Evolutionary conservation across 1,284 basidiomycete species (phyloP).

Genomic region (Bjerkandera adusta): DNA sequence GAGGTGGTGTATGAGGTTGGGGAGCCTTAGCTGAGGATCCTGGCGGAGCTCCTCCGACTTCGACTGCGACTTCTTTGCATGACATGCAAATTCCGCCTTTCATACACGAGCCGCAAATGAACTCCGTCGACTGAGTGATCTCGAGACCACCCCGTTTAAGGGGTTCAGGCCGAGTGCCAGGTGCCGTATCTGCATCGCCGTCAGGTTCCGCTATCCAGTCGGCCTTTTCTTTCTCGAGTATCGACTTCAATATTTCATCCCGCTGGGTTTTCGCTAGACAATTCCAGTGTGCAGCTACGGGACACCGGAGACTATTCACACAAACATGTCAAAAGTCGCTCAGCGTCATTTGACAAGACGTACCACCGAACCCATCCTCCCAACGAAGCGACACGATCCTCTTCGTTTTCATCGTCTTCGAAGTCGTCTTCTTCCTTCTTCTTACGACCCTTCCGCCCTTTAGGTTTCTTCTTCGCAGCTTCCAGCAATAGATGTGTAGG

Average conservation of each 20-base stretch:
- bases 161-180: conserved; percentile 23
- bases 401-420: conserved; percentile 49
- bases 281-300: conserved; percentile 76
- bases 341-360: background rate
- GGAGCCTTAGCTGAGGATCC: background rate
- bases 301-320: conserved; percentile 66
- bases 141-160: conserved; percentile 44
- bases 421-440: conserved; percentile 44
- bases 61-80: conserved; percentile 59
- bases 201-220: conserved; percentile 34
- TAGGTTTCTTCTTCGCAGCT: conserved; percentile 35
- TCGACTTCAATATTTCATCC: conserved; percentile 70
- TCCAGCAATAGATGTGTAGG: conserved; percentile 57
- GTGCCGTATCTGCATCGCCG: conserved; percentile 11
- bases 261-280: conserved; percentile 69
- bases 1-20: background rate
- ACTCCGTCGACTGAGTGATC: conserved; percentile 67
- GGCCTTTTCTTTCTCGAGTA: conserved; percentile 47
- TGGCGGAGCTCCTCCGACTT: conserved; percentile 35
- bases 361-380: conserved; percentile 89
- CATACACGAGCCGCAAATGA: conserved; percentile 75
- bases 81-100: conserved; percentile 77
- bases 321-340: background rate
- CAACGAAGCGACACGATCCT: conserved; percentile 50
- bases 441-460: conserved; percentile 42